Evolutionary conservation across 441 rosid species (phyloP).

Genomic region (Populus trichocarpa): DNA sequence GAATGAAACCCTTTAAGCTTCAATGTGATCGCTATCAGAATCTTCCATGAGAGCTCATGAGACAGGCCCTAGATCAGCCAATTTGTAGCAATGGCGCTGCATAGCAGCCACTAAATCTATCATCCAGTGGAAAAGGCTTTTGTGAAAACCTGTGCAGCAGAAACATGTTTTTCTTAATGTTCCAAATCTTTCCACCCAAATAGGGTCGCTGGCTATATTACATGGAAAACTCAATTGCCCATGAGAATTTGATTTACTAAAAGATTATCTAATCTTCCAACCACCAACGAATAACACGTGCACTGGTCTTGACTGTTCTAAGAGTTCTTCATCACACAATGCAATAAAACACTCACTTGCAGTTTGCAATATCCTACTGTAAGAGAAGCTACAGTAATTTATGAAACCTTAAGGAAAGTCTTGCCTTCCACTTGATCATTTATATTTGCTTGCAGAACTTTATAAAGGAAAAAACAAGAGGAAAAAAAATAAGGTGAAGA

Average conservation of each 20-base stretch:
- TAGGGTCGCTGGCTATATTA: not conserved
- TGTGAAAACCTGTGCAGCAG: not conserved
- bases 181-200: not conserved
- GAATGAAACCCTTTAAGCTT: conserved; percentile 1
- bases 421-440: not conserved
- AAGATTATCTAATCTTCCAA: not conserved
- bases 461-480: not conserved
- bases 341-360: not conserved
- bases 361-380: not conserved
- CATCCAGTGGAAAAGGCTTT: not conserved
- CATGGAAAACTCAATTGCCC: not conserved
- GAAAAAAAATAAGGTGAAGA: not conserved
- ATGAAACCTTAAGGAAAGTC: not conserved
- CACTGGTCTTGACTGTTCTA: not conserved
- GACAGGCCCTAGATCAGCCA: not conserved
- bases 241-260: not conserved
- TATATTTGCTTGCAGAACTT: not conserved
- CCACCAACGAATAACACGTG: not conserved
- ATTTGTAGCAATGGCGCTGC: not conserved
- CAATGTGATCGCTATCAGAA: not conserved
- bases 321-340: not conserved
- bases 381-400: not conserved
- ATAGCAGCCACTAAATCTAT: not conserved
- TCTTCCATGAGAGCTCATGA: not conserved
- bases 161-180: not conserved